A percentile compares a stretch with the other conserved stretches of the same genome.
These are phyloP conservation scores for Syzygium jambos DNA, from an alignment of 345 rosid genomes.

Conservation along the genomic window DNA sequence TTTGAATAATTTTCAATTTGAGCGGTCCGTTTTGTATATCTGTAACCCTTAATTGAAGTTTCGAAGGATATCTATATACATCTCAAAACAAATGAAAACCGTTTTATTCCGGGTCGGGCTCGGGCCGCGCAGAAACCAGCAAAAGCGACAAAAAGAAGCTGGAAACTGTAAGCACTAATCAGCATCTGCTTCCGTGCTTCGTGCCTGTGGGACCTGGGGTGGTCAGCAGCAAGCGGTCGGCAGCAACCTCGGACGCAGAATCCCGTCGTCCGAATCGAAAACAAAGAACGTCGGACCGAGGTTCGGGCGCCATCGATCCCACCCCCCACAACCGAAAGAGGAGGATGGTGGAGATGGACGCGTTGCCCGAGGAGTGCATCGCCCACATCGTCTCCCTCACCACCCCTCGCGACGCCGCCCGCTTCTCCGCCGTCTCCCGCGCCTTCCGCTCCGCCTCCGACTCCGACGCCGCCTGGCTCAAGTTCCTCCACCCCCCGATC, in stretches of 20 bases:
- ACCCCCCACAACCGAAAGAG: not conserved
- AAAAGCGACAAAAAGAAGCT: not conserved
- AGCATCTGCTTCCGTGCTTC: not conserved
- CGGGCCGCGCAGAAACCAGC: too few relatives aligned
- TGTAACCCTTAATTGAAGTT: too few relatives aligned
- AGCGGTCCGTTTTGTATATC: too few relatives aligned
- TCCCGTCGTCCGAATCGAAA: not conserved
- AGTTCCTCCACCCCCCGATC: slow-evolving; percentile 39
- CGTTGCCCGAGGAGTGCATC: slow-evolving; percentile 29
- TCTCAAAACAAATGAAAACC: too few relatives aligned
- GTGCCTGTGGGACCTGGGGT: too few relatives aligned
- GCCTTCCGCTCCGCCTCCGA: slow-evolving; percentile 22
- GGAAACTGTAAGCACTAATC: not conserved
- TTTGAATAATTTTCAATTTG: too few relatives aligned
- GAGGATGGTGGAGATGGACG: not conserved
- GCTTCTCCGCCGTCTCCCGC: slow-evolving; percentile 26
- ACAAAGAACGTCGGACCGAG: not conserved
- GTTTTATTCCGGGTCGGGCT: too few relatives aligned
- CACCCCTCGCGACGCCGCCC: slow-evolving; percentile 28
- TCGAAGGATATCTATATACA: too few relatives aligned
- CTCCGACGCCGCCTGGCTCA: slow-evolving; percentile 43
- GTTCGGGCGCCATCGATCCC: not conserved
- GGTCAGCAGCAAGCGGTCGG: not conserved
- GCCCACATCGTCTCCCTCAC: slow-evolving; percentile 35
- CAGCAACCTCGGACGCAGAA: not conserved